Percentiles rank a stretch among this genome's conserved stretches.
phyloP scores from a whole-genome alignment of 768 basidiomycete genomes.

The Pleurotus tuber-regium region DNA sequence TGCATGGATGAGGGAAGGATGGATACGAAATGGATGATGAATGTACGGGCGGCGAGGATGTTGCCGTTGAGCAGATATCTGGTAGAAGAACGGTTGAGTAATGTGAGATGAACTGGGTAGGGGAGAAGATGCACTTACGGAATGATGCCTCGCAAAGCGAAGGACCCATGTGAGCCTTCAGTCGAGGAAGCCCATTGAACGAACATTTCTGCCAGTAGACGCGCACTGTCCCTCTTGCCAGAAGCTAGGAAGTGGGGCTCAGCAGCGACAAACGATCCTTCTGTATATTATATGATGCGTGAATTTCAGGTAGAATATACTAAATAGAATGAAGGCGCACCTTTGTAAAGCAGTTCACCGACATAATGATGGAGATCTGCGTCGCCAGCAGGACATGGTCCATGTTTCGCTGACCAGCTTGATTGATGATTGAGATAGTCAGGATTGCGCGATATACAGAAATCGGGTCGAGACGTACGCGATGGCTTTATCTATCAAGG shows the following conservation, averaged over 20 bases:
- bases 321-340: constrained; percentile 32
- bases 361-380: constrained; percentile 85
- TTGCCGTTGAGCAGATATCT: constrained; percentile 85
- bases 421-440: constrained; percentile 18
- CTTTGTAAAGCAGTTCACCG: constrained; percentile 86
- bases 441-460: constrained; percentile 10
- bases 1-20: constrained; percentile 52
- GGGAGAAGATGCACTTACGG: constrained; percentile 69
- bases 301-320: too few relatives aligned
- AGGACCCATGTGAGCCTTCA: constrained; percentile 57
- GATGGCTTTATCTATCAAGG: constrained; percentile 79
- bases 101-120: constrained; percentile 1
- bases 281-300: too few relatives aligned
- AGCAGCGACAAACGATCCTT: constrained; percentile 70
- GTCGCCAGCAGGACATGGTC: constrained; percentile 85
- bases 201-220: constrained; percentile 83
- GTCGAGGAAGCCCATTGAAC: constrained; percentile 62
- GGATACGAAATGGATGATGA: constrained; percentile 77
- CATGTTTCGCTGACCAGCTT: constrained; percentile 85
- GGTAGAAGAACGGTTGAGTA: constrained; percentile 4
- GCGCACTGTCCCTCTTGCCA: constrained; percentile 86
- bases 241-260: constrained; percentile 83
- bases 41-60: constrained; percentile 91
- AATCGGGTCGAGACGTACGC: constrained; percentile 69
- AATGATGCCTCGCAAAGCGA: constrained; percentile 82